A percentile compares a stretch with the other conserved stretches of the same genome.
Evolutionary conservation across 2,329 filamentous ascomycete genomes (phyloP).

Genomic region (Chrysoporthe cubensis): DNA sequence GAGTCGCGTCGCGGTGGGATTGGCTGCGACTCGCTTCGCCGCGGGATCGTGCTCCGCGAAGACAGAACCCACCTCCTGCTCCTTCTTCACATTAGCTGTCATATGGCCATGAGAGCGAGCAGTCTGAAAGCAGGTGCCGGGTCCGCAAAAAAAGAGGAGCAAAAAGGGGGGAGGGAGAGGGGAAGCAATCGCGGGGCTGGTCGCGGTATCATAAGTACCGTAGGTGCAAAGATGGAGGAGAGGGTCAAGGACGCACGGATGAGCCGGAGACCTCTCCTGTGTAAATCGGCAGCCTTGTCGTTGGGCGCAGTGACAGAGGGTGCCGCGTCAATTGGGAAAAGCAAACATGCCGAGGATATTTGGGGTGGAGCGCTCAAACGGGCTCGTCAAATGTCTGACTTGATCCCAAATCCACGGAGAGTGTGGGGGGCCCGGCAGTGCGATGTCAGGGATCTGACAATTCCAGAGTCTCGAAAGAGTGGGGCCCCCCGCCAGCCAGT

Average conservation of each 20-base stretch:
- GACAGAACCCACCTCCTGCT: slow-evolving; percentile 5
- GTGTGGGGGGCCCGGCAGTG: not conserved
- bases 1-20: not conserved
- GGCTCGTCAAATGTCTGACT: not conserved
- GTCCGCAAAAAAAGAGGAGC: not conserved
- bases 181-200: not conserved
- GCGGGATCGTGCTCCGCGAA: not conserved
- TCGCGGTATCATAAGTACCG: not conserved
- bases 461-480: not conserved
- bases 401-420: not conserved
- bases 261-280: not conserved
- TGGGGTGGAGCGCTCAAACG: not conserved
- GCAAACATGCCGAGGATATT: slow-evolving; percentile 7
- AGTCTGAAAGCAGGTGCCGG: not conserved
- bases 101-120: slow-evolving; percentile 5
- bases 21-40: not conserved
- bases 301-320: not conserved
- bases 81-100: not conserved
- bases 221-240: not conserved
- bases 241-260: not conserved
- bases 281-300: slow-evolving; percentile 1
- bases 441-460: not conserved
- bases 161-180: no score
- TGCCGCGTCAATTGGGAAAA: not conserved
- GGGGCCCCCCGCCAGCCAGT: not conserved